phyloP scores from a whole-genome alignment of 371 early-diverging fungal genomes.

The Lichtheimia corymbifera region DNA sequence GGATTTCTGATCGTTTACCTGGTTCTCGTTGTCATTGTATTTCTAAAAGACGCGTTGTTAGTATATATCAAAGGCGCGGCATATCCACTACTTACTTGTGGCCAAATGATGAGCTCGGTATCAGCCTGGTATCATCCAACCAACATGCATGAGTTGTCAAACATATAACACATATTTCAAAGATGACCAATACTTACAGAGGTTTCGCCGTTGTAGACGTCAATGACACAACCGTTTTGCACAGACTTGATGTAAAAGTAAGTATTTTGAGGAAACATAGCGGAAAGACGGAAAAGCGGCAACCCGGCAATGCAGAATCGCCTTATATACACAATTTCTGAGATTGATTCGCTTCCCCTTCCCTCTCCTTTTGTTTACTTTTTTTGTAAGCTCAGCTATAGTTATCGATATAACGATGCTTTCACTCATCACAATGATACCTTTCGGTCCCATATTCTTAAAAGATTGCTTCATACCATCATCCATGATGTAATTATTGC shows the following conservation, averaged over 20 bases:
- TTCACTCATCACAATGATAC: no score
- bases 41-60: slow-evolving; percentile 5
- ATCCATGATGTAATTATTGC: no score
- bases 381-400: no score
- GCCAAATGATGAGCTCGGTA: slow-evolving; percentile 17
- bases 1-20: slow-evolving; percentile 11
- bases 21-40: slow-evolving; percentile 23
- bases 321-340: no score
- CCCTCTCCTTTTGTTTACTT: no score
- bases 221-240: slow-evolving; percentile 18
- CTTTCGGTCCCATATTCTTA: no score
- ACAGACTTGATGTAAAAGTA: slow-evolving; percentile 31
- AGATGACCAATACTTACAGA: slow-evolving; percentile 1
- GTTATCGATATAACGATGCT: no score
- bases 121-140: slow-evolving; percentile 2
- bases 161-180: not conserved
- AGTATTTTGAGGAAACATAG: slow-evolving; percentile 20
- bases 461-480: no score
- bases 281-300: no score
- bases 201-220: slow-evolving; percentile 16
- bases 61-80: not conserved
- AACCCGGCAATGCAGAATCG: no score
- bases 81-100: slow-evolving; percentile 9
- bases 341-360: no score
- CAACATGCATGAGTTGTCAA: not conserved